These are phyloP conservation scores for Globisporangium paddicum DNA, from an alignment of 352 stramenopile species.

Conservation along the genomic window DNA sequence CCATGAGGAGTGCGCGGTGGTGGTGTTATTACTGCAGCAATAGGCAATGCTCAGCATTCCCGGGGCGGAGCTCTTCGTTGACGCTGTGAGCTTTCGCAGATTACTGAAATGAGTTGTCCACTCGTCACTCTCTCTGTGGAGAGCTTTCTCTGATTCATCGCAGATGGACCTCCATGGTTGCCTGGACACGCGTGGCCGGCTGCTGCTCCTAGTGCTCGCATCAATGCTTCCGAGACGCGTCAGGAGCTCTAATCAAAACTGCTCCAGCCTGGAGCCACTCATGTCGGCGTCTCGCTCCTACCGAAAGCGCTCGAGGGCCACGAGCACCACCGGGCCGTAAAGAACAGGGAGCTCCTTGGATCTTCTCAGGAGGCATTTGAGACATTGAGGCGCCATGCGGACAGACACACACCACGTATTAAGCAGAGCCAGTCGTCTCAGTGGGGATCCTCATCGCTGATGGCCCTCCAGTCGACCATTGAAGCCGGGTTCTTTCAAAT, in stretches of 20 bases:
- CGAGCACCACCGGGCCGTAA: not conserved
- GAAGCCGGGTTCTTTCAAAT: no score
- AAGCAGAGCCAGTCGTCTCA: not conserved
- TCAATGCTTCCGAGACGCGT: not conserved
- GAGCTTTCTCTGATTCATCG: not conserved
- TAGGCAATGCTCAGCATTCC: not conserved
- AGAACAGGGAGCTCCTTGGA: not conserved
- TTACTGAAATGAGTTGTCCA: not conserved
- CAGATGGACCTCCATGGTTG: no score
- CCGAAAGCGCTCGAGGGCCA: not conserved
- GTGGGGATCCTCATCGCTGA: not conserved
- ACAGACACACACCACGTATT: not conserved
- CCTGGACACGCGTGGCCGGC: not conserved
- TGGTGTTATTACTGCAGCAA: not conserved
- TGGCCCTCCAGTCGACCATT: not conserved
- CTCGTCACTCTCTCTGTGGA: not conserved
- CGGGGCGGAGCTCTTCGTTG: not conserved
- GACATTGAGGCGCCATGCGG: not conserved
- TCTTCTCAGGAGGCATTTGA: not conserved
- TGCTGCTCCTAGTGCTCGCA: not conserved
- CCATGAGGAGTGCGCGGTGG: not conserved
- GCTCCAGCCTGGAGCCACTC: not conserved
- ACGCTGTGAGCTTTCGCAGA: not conserved
- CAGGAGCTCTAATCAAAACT: no score
- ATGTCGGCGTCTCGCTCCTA: slow-evolving; percentile 3